Evolutionary conservation across 768 basidiomycete genomes (phyloP).

Genomic region (Tubosaeta brunneosetosa): DNA sequence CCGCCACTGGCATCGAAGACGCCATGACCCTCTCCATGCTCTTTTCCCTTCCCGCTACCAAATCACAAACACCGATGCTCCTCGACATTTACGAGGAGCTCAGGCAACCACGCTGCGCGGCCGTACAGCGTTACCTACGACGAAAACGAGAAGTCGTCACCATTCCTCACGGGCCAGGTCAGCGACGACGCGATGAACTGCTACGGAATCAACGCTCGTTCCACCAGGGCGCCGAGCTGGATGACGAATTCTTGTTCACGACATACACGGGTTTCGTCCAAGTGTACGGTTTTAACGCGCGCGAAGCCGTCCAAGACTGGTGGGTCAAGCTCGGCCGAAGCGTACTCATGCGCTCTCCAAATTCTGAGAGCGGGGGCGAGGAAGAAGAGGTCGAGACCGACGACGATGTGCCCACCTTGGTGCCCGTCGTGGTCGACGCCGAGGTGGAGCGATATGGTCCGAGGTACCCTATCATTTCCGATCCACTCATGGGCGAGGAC

Average conservation of each 20-base stretch:
- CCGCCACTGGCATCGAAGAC: slow-evolving; percentile 50
- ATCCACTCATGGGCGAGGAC: slow-evolving; percentile 12
- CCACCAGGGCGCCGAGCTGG: slow-evolving; percentile 36
- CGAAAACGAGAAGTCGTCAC: slow-evolving; percentile 40
- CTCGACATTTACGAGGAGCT: slow-evolving; percentile 55
- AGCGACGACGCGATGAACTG: slow-evolving; percentile 41
- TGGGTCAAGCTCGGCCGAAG: slow-evolving; percentile 50
- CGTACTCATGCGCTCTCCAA: not conserved
- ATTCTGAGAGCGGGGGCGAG: not conserved
- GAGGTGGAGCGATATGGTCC: slow-evolving; percentile 9
- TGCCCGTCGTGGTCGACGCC: slow-evolving; percentile 9
- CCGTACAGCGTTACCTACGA: slow-evolving; percentile 39
- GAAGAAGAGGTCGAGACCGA: not conserved
- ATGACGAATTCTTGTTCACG: slow-evolving; percentile 37
- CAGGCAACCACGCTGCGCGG: slow-evolving; percentile 43
- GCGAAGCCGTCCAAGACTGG: slow-evolving; percentile 57
- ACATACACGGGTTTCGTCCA: slow-evolving; percentile 49
- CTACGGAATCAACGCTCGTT: slow-evolving; percentile 24
- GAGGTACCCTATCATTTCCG: slow-evolving; percentile 7
- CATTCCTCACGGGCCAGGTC: slow-evolving; percentile 40
- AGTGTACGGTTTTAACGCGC: slow-evolving; percentile 45
- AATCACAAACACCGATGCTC: slow-evolving; percentile 44
- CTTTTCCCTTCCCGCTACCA: slow-evolving; percentile 46
- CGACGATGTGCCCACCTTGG: not conserved
- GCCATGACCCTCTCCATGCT: slow-evolving; percentile 54